phyloP scores from a whole-genome alignment of 1,284 basidiomycete species.

The Blastosporella zonata region DNA sequence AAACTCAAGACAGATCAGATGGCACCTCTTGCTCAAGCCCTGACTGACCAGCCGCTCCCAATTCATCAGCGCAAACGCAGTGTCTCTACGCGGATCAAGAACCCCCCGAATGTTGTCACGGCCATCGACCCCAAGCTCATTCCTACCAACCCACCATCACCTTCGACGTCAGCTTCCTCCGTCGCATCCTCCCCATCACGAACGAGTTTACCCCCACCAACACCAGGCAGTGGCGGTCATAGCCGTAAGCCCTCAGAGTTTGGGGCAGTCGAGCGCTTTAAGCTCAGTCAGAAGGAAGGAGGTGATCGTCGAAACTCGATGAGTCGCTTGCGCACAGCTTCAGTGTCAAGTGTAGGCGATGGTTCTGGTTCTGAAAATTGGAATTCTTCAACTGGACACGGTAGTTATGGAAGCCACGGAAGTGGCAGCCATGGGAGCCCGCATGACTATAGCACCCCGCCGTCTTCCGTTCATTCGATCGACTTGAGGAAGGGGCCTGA shows the following conservation, averaged over 20 bases:
- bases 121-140: conserved; percentile 58
- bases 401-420: conserved; percentile 39
- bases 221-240: conserved; percentile 65
- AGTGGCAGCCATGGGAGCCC: conserved; percentile 38
- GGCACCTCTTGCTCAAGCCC: conserved; percentile 65
- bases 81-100: conserved; percentile 72
- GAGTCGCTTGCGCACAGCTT: conserved; percentile 85
- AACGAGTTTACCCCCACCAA: conserved; percentile 65
- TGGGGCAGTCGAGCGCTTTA: conserved; percentile 83
- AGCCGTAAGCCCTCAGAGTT: conserved; percentile 82
- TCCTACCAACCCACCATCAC: conserved; percentile 76
- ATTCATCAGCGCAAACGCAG: conserved; percentile 66
- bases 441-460: conserved; percentile 58
- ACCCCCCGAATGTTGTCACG: conserved; percentile 74
- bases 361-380: conserved; percentile 75
- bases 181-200: conserved; percentile 90
- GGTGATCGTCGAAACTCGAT: conserved; percentile 81
- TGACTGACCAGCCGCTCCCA: conserved; percentile 53
- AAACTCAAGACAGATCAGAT: conserved; percentile 88
- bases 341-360: conserved; percentile 74
- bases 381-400: conserved; percentile 56
- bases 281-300: conserved; percentile 72
- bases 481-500: conserved; percentile 71
- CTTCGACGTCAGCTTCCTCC: conserved; percentile 90
- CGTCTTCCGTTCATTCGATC: conserved; percentile 76